Conservation (phyloP, 2,329 filamentous ascomycete genomes). For the Chaetomium sp. region DNA sequence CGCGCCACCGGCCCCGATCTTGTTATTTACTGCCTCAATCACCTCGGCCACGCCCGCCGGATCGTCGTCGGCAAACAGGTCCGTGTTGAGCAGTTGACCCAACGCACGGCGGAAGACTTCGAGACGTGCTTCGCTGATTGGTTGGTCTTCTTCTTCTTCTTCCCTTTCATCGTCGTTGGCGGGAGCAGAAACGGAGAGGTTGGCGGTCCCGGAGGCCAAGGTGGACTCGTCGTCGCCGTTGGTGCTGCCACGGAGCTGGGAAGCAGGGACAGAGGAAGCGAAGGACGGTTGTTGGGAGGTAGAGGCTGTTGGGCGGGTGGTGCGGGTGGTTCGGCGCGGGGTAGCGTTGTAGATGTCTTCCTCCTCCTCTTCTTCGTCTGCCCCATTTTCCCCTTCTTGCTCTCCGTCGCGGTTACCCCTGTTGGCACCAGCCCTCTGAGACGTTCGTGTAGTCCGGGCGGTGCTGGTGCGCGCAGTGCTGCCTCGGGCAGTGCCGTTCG, state of each 20-base stretch:
- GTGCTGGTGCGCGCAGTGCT: conserved; percentile 26
- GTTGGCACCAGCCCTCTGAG: conserved; percentile 21
- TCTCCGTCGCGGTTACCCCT: neutral
- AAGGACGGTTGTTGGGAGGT: conserved; percentile 59
- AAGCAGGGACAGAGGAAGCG: conserved; percentile 73
- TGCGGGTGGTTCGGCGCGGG: conserved; percentile 32
- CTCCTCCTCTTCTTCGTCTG: conserved; percentile 18
- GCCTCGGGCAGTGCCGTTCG: conserved; percentile 27
- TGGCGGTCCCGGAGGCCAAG: conserved; percentile 37
- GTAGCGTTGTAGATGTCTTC: conserved; percentile 42
- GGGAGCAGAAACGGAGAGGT: conserved; percentile 32
- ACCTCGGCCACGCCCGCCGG: conserved; percentile 69
- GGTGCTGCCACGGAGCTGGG: conserved; percentile 48
- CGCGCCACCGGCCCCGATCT: conserved; percentile 46
- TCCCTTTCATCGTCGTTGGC: conserved; percentile 13
- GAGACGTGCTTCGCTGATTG: conserved; percentile 58
- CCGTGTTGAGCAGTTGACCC: conserved; percentile 73
- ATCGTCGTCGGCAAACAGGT: conserved; percentile 85
- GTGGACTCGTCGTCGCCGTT: conserved; percentile 14
- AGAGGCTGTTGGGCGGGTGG: conserved; percentile 32
- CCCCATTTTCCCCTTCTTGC: too few species aligned
- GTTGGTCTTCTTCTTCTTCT: conserved; percentile 24
- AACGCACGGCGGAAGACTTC: conserved; percentile 71
- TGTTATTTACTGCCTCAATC: conserved; percentile 70
- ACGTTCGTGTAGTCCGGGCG: conserved; percentile 27